Evolutionary conservation across 1,139 yeast species (phyloP).

Genomic region (Taphrina flavorubra): DNA sequence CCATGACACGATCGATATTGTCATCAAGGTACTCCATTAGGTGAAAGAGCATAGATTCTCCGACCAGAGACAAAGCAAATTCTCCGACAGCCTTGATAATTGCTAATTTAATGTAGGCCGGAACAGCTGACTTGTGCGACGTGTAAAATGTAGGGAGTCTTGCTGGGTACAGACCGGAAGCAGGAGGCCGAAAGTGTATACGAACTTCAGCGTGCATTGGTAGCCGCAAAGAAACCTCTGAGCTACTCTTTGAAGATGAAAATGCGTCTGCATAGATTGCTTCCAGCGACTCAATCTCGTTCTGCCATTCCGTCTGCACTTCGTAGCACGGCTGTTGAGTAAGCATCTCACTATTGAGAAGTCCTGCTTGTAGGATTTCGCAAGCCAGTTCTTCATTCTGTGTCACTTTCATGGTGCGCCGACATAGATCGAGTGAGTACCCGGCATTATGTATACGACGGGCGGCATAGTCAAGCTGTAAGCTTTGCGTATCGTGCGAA

Average conservation of each 20-base stretch:
- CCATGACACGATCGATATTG: slow-evolving; percentile 62
- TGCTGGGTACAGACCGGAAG: slow-evolving; percentile 52
- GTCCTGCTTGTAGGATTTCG: slow-evolving; percentile 48
- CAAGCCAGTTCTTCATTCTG: slow-evolving; percentile 44
- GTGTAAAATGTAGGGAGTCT: slow-evolving; percentile 49
- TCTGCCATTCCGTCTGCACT: slow-evolving; percentile 61
- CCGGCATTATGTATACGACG: slow-evolving; percentile 70
- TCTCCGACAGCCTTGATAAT: slow-evolving; percentile 58
- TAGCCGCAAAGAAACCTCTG: slow-evolving; percentile 44
- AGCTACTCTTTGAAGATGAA: slow-evolving; percentile 2
- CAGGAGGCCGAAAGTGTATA: slow-evolving; percentile 55
- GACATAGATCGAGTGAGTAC: slow-evolving; percentile 67
- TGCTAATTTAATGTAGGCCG: slow-evolving; percentile 68
- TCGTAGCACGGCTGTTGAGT: slow-evolving; percentile 50
- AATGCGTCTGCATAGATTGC: slow-evolving; percentile 58
- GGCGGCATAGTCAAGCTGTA: slow-evolving; percentile 58
- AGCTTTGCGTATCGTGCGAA: slow-evolving; percentile 47
- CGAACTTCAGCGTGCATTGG: slow-evolving; percentile 48
- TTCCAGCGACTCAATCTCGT: slow-evolving; percentile 73
- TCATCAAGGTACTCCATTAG: slow-evolving; percentile 78
- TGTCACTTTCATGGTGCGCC: slow-evolving; percentile 56
- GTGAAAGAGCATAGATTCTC: slow-evolving; percentile 70
- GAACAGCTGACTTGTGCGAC: slow-evolving; percentile 41
- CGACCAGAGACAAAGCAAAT: slow-evolving; percentile 58
- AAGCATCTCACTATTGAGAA: slow-evolving; percentile 54